Base-by-base conservation (phyloP, 2,329 filamentous ascomycete species). In the Chrysosporium keratinophilum region DNA sequence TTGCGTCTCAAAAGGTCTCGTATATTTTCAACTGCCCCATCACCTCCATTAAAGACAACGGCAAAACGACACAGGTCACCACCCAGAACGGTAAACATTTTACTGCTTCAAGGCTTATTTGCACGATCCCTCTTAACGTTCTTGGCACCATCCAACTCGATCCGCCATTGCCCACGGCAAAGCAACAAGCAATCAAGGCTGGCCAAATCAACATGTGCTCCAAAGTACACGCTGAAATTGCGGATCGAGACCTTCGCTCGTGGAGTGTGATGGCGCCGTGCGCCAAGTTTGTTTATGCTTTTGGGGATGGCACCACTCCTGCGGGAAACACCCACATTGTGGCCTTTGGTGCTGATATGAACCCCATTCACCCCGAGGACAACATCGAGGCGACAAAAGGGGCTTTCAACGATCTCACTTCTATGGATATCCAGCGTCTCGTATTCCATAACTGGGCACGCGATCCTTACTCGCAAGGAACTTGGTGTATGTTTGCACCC, bases 401-500 rank as follows among this genome's bases (percentile, higher is more conserved):
- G 17, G 48, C 48, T 14, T 50, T 50, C 37, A 42, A 9, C 14
- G 17, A 43, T 14, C 14, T 50, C 19, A 15, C 39, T 2, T 15
- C 37, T 5, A 50, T 50, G 48, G 48, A 50, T 19, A 33, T 50
- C 14, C 48, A 50, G 19, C 48, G 48, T 7, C 23, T 50, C 12
- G 48, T 42, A 19, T 50, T 50, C 37, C 48, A 50, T 23, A 50
- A 50, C 15, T 50, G 48, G 48, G 23, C 37, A 17, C 35, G 39
- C 5, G 48, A 50, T 12, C 31, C 34, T 9, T 50, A 50, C 31
- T 33, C 48, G 9, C 23, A 37, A 14, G 48, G 48, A 34, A 37
- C 48, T 19, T 50, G 48, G 48, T 50, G 48, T 14, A 50, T 50
- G 48, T 50, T 50, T 33, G 35, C 48, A 7, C 48, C 48, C 12